Base-by-base conservation (phyloP, 805 yeast species). In the Torulaspora franciscae region DNA sequence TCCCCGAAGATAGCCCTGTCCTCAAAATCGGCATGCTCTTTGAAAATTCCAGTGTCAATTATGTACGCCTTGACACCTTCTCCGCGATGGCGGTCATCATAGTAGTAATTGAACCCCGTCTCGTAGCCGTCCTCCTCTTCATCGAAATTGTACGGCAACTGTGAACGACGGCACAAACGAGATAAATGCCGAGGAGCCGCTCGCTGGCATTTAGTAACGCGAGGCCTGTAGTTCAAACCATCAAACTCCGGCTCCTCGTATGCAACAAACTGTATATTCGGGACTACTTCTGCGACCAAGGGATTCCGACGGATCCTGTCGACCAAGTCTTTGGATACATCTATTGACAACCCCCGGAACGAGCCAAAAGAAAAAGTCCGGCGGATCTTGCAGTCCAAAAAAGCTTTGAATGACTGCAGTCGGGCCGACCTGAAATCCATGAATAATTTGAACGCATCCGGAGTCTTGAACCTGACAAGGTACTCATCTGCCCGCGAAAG, bases 1-100 rank as follows among this genome's bases (percentile, higher is more conserved):
- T 69, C 73, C 0, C 90, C 90, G 46, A 65, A 59, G 6, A 51
- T 54, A 6, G 82, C 86, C 43, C 91, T 66, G 0, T 79, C 81
- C 54, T 75, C 81, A 57, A 85, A 67, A 33, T 81, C 84, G n/a
- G 76, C 77, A 57, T 80, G 83, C 6, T 70, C 72, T 9, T 70
- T 70, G 51, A 66, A 67, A n/a, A 85, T 79, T 10, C 98, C 97
- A 2, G 95, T 84, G 64, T 89, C 97, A 43, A 88, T 72, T 35
- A 90, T 77, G 61, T 89, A 89, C 0, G 82, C 91, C 45, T 76
- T 75, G 2, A 86, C 85, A 33, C 74, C 77, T 42, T 69, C 67
- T 0, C 95, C 95, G 36, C 64, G 62, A 22, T 61, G 62, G 0
- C 65, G 62, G 0, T 59, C 58, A 37, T 78, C 76, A 55, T 74